Conservation (phyloP, 139 green algal genomes). For the Coccomyxa sp. region DNA sequence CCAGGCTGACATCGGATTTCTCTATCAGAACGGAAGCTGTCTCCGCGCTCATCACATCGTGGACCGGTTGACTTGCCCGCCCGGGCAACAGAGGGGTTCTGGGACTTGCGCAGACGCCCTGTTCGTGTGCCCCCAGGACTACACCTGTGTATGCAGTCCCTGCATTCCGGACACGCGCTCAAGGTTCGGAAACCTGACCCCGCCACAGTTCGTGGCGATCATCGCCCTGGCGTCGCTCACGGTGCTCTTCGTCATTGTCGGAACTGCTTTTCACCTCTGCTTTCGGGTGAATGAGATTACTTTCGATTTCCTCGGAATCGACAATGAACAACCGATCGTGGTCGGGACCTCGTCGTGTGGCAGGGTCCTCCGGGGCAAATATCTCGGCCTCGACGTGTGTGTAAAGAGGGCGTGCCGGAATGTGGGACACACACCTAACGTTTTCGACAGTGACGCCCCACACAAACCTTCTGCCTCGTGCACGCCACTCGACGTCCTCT, state of each 20-base stretch:
- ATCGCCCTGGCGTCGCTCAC: background rate
- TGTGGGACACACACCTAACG: background rate
- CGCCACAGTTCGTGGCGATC: background rate
- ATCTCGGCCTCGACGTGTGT: background rate
- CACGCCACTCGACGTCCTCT: background rate
- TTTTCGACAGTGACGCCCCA: background rate
- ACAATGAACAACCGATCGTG: background rate
- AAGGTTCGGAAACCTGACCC: background rate
- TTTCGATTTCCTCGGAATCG: background rate
- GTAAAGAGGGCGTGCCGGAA: background rate
- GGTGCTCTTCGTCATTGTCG: background rate
- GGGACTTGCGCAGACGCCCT: background rate
- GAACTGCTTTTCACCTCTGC: background rate
- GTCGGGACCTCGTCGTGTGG: background rate
- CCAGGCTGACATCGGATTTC: background rate
- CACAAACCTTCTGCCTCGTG: background rate
- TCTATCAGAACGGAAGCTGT: background rate
- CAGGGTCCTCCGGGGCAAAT: background rate
- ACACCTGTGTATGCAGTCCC: background rate
- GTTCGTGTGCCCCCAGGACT: background rate
- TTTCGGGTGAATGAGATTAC: background rate
- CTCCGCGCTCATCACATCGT: background rate
- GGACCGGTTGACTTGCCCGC: background rate
- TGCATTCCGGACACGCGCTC: background rate
- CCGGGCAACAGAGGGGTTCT: background rate